These are phyloP conservation scores for Lepidium aucheri DNA, from an alignment of 345 rosid genomes.

Conservation along the genomic window DNA sequence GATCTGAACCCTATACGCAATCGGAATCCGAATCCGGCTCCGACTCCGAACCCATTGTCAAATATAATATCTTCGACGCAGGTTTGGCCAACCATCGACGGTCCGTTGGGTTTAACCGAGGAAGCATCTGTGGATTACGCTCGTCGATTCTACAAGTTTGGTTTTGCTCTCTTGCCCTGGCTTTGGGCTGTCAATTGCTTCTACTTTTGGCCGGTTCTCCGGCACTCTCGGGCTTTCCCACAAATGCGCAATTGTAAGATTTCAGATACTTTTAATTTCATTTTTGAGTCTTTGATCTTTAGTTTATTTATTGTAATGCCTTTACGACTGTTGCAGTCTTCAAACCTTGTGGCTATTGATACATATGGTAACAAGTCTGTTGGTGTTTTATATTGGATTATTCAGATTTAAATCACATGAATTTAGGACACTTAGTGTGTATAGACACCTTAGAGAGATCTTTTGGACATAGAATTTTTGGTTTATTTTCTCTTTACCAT, in stretches of 20 bases:
- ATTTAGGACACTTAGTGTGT: not conserved
- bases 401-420: not conserved
- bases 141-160: slow-evolving; percentile 76
- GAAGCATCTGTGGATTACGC: slow-evolving; percentile 82
- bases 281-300: not conserved
- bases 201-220: slow-evolving; percentile 99
- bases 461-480: not conserved
- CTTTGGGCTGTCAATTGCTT: slow-evolving; percentile 97
- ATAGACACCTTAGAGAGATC: not conserved
- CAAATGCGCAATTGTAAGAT: slow-evolving; percentile 59
- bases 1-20: slow-evolving; percentile 1
- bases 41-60: slow-evolving; percentile 19
- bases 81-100: slow-evolving; percentile 89
- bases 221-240: slow-evolving; percentile 78
- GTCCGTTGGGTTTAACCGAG: slow-evolving; percentile 76
- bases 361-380: not conserved
- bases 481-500: not conserved
- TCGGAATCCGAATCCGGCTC: not conserved
- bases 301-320: not conserved
- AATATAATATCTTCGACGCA: slow-evolving; percentile 44
- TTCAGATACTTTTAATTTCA: not conserved
- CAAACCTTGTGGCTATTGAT: not conserved
- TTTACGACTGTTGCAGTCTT: not conserved
- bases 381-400: not conserved
- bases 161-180: slow-evolving; percentile 83